A percentile compares a stretch with the other conserved stretches of the same genome.
phyloP scores from a whole-genome alignment of 306 rosid species.

The Betula pendula region DNA sequence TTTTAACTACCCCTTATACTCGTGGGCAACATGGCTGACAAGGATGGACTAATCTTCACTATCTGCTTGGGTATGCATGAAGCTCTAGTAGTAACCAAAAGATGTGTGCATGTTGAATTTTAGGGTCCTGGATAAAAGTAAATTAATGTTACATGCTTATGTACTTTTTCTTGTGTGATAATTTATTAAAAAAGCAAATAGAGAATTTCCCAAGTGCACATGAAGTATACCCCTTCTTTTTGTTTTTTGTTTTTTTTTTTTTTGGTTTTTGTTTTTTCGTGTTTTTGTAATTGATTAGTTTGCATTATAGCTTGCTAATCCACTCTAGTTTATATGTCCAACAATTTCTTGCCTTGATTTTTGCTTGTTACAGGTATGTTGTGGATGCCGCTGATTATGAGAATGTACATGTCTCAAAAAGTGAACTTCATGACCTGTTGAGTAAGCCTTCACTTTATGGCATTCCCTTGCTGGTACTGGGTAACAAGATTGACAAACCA shows the following conservation, averaged over 20 bases:
- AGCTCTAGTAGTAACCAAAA: too few species aligned
- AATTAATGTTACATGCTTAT: not conserved
- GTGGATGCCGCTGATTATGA: slow-evolving; percentile 70
- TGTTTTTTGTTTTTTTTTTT: too few species aligned
- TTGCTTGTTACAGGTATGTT: slow-evolving; percentile 48
- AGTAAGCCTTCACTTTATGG: slow-evolving; percentile 61
- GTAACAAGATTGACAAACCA: slow-evolving; percentile 65
- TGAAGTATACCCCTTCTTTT: not conserved
- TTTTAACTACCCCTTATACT: too few species aligned
- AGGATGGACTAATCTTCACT: too few species aligned
- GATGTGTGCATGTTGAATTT: too few species aligned
- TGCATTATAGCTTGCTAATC: not conserved
- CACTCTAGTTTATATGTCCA: not conserved
- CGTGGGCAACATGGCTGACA: too few species aligned
- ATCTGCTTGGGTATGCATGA: too few species aligned
- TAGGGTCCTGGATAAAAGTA: too few species aligned
- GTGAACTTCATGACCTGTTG: slow-evolving; percentile 67
- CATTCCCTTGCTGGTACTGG: slow-evolving; percentile 56
- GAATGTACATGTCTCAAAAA: slow-evolving; percentile 49
- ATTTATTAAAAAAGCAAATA: not conserved
- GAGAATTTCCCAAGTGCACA: not conserved
- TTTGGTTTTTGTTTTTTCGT: too few species aligned
- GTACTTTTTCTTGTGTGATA: not conserved
- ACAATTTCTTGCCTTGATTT: slow-evolving; percentile 7
- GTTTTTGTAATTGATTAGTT: not conserved